Percentiles rank a stretch among this genome's conserved stretches.
Evolutionary conservation across 805 yeast genomes (phyloP).

Genomic region (Cyberlindnera subsufficiens): DNA sequence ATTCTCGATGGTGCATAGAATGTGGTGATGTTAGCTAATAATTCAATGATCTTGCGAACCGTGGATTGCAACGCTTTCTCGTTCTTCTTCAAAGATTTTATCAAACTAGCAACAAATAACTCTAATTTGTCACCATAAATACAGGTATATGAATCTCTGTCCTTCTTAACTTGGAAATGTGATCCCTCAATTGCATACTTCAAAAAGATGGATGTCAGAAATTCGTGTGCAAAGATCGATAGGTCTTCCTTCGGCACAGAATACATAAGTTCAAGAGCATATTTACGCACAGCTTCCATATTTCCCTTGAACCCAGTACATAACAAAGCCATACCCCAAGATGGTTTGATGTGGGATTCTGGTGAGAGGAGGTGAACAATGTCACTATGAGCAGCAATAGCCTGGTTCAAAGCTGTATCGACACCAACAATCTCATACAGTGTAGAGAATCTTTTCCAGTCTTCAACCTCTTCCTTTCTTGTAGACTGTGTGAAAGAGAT

Average conservation of each 20-base stretch:
- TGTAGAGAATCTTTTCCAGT: slow-evolving; percentile 73
- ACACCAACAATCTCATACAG: slow-evolving; percentile 75
- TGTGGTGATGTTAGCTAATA: slow-evolving; percentile 41
- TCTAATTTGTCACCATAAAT: slow-evolving; percentile 50
- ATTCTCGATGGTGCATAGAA: slow-evolving; percentile 69
- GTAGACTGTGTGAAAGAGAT: slow-evolving; percentile 4
- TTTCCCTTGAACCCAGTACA: slow-evolving; percentile 72
- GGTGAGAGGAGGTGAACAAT: slow-evolving; percentile 47
- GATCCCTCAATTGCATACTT: slow-evolving; percentile 61
- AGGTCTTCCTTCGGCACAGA: slow-evolving; percentile 42
- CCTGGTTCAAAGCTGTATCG: slow-evolving; percentile 83
- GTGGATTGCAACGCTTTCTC: slow-evolving; percentile 22
- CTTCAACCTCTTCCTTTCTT: slow-evolving; percentile 29
- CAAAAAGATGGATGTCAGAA: slow-evolving; percentile 40
- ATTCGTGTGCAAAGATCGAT: slow-evolving; percentile 37
- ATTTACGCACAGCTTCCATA: slow-evolving; percentile 71
- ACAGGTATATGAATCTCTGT: slow-evolving; percentile 36
- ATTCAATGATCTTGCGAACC: slow-evolving; percentile 32
- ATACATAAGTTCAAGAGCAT: slow-evolving; percentile 50
- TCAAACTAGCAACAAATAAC: slow-evolving; percentile 33
- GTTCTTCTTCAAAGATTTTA: slow-evolving; percentile 29
- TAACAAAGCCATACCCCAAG: slow-evolving; percentile 71
- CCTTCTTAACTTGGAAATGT: slow-evolving; percentile 43
- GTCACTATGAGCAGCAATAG: slow-evolving; percentile 68
- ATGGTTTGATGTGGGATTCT: slow-evolving; percentile 47